phyloP scores from a whole-genome alignment of 805 yeast species.

The Spathaspora arborariae region DNA sequence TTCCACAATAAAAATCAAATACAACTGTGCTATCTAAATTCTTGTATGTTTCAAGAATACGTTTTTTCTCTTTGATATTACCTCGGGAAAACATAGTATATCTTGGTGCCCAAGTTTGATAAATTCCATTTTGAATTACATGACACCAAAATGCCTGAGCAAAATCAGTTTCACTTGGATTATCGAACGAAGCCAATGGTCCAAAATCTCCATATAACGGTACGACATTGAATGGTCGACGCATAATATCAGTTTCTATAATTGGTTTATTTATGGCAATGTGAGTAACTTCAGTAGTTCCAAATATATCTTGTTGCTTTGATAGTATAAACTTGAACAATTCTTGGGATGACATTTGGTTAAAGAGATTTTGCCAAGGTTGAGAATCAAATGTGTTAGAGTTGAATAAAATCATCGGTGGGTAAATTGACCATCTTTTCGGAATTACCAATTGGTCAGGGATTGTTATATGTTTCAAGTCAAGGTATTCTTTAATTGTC shows the following conservation, averaged over 20 bases:
- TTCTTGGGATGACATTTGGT: neutral
- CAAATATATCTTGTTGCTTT: constrained; percentile 7
- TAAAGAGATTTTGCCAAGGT: constrained; percentile 24
- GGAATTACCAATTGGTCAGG: constrained; percentile 29
- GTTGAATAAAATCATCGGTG: constrained; percentile 62
- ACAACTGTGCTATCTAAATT: constrained; percentile 41
- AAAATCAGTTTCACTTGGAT: constrained; percentile 44
- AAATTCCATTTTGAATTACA: constrained; percentile 66
- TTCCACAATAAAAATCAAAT: constrained; percentile 77
- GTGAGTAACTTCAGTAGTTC: constrained; percentile 41
- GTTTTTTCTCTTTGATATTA: constrained; percentile 72
- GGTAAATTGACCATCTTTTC: constrained; percentile 57
- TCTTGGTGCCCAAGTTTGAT: constrained; percentile 79
- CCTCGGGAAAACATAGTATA: constrained; percentile 89
- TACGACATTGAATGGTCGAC: constrained; percentile 60
- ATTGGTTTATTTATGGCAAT: constrained; percentile 74
- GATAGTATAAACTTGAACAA: constrained; percentile 8
- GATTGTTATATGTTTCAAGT: neutral
- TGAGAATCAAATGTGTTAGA: constrained; percentile 41
- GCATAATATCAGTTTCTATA: constrained; percentile 46
- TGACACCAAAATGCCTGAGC: constrained; percentile 66
- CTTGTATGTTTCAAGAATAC: constrained; percentile 47
- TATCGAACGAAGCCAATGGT: constrained; percentile 25
- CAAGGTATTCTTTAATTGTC: neutral
- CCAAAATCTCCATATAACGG: constrained; percentile 71